These are phyloP conservation scores for Multifurca ochricompacta DNA, from an alignment of 768 basidiomycete genomes.

Conservation along the genomic window DNA sequence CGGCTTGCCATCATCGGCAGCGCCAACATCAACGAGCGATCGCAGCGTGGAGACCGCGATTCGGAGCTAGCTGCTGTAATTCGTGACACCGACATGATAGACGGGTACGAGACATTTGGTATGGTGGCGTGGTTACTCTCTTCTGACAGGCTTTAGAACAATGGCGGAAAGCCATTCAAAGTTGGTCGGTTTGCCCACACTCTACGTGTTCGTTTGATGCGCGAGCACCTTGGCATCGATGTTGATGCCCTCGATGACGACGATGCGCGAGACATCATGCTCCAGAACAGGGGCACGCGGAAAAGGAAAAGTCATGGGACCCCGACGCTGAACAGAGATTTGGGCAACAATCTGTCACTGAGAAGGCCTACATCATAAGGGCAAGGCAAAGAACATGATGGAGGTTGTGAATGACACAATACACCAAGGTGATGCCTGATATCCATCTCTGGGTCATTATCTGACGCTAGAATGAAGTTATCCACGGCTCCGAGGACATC, in stretches of 20 bases:
- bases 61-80: constrained; percentile 92
- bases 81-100: constrained; percentile 94
- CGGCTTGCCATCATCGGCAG: constrained; percentile 90
- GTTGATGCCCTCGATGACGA: constrained; percentile 83
- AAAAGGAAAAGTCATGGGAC: constrained; percentile 62
- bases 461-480: constrained; percentile 30
- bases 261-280: constrained; percentile 52
- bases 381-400: constrained; percentile 20
- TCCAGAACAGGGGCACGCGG: constrained; percentile 39
- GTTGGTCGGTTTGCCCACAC: constrained; percentile 97
- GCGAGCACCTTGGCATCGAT: constrained; percentile 92
- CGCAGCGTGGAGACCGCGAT: constrained; percentile 91
- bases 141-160: constrained; percentile 38
- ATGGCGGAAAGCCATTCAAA: constrained; percentile 94
- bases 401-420: constrained; percentile 18
- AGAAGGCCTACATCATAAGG: constrained; percentile 24
- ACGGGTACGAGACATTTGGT: constrained; percentile 43
- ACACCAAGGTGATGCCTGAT: constrained; percentile 40
- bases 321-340: constrained; percentile 60
- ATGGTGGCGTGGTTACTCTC: too few relatives aligned
- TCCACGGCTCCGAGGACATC: constrained; percentile 34
- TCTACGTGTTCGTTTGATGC: constrained; percentile 88
- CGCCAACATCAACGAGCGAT: constrained; percentile 97
- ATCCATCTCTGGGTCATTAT: not conserved
- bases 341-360: constrained; percentile 35